Percentiles rank a stretch among this genome's conserved stretches.
Conservation (phyloP, 257 asterid species). For the Ilex aquifolium region DNA sequence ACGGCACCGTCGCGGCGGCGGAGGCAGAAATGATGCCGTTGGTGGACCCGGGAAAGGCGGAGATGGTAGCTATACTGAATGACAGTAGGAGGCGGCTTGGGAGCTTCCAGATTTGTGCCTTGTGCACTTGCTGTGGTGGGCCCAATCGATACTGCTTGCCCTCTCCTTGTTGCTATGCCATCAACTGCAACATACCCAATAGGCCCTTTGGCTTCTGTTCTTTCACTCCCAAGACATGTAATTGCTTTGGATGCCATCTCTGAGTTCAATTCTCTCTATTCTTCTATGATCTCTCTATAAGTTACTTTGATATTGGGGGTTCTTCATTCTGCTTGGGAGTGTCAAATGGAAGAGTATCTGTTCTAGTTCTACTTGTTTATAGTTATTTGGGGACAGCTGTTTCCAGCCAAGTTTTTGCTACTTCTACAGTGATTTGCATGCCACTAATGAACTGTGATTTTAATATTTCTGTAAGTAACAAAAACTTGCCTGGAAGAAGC, state of each 20-base stretch:
- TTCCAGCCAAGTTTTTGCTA: constrained; percentile 34
- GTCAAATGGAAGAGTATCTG: constrained; percentile 36
- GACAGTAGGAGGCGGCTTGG: constrained; percentile 62
- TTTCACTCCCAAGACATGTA: constrained; percentile 78
- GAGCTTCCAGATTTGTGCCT: constrained; percentile 68
- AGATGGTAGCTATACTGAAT: constrained; percentile 42
- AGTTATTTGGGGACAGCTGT: constrained; percentile 36
- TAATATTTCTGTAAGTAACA: constrained; percentile 10
- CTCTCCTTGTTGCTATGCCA: constrained; percentile 82
- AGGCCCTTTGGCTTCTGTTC: constrained; percentile 88
- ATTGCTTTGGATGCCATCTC: constrained; percentile 74
- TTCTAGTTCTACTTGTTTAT: constrained; percentile 30
- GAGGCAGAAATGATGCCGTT: constrained; percentile 46
- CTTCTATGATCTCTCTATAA: neutral
- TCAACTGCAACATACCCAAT: constrained; percentile 86
- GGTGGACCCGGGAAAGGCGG: constrained; percentile 45
- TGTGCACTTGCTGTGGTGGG: constrained; percentile 78
- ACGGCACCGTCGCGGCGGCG: constrained; percentile 15
- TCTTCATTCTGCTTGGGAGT: constrained; percentile 25
- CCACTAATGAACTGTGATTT: neutral
- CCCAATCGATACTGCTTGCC: constrained; percentile 50
- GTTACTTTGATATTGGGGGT: neutral
- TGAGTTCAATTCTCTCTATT: constrained; percentile 24
- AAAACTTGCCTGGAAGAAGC: constrained; percentile 20
- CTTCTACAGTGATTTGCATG: constrained; percentile 13